phyloP scores from a whole-genome alignment of 2,329 filamentous ascomycete genomes.

The Aureobasidium namibiae region DNA sequence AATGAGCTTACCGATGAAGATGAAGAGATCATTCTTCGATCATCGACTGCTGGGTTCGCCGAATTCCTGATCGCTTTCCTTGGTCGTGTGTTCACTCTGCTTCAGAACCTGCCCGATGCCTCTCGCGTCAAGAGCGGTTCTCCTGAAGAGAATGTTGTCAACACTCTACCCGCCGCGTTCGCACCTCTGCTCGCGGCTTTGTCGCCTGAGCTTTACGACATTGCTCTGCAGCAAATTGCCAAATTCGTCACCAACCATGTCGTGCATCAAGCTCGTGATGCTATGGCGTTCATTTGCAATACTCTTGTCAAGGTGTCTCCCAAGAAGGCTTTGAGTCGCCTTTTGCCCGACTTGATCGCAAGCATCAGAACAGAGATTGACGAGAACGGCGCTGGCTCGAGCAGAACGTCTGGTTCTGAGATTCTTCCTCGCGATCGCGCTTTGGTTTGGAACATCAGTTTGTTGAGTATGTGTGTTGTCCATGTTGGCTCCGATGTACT shows the following conservation, averaged over 20 bases:
- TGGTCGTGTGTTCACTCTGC: constrained; percentile 86
- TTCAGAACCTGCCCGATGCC: constrained; percentile 91
- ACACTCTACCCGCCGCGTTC: constrained; percentile 84
- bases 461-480: constrained; percentile 96
- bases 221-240: constrained; percentile 84
- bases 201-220: constrained; percentile 87
- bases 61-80: constrained; percentile 89
- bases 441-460: constrained; percentile 92
- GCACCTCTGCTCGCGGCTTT: constrained; percentile 83
- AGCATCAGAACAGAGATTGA: constrained; percentile 96
- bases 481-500: constrained; percentile 88
- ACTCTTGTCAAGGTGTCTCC: constrained; percentile 93
- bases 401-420: constrained; percentile 85
- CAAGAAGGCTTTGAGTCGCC: constrained; percentile 81
- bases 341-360: constrained; percentile 81
- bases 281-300: constrained; percentile 98
- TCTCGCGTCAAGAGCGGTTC: constrained; percentile 80
- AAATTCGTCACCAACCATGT: constrained; percentile 90
- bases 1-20: constrained; percentile 75
- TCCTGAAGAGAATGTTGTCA: constrained; percentile 94
- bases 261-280: constrained; percentile 91
- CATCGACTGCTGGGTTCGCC: constrained; percentile 86
- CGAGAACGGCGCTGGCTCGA: constrained; percentile 90
- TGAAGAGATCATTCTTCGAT: constrained; percentile 80
- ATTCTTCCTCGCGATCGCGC: constrained; percentile 87